phyloP scores from a whole-genome alignment of 2,329 filamentous ascomycete species.

The Talaromyces albobiverticillius region DNA sequence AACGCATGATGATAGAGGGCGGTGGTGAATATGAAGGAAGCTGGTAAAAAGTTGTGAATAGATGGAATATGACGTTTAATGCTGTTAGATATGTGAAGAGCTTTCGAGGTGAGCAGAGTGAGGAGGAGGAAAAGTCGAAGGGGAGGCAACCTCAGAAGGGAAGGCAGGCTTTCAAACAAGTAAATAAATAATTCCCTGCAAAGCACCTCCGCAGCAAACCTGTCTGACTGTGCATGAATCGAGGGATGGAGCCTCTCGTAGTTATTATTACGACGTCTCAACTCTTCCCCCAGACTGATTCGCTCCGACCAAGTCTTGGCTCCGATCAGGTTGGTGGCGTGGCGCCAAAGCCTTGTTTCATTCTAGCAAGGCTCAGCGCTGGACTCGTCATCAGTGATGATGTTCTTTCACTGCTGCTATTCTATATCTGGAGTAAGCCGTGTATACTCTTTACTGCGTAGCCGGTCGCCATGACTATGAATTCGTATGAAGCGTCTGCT shows the following conservation, averaged over 20 bases:
- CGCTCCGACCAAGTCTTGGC: no score
- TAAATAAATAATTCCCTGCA: no score
- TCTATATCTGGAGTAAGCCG: no score
- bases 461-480: no score
- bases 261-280: not conserved
- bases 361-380: not conserved
- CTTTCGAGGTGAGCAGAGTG: not conserved
- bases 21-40: slow-evolving; percentile 8
- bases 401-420: not conserved
- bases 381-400: not conserved
- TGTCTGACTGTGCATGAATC: no score
- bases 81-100: no score
- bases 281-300: no score
- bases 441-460: no score
- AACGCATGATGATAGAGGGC: slow-evolving; percentile 47
- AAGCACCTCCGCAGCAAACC: no score
- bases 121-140: not conserved
- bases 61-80: not conserved
- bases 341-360: slow-evolving; percentile 10
- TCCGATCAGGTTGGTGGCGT: no score
- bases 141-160: not conserved
- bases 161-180: not conserved
- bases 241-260: no score
- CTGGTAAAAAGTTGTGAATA: not conserved
- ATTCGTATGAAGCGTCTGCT: no score